Conservation (phyloP, 805 yeast genomes). For the Teunomyces barrocoloradensis region DNA sequence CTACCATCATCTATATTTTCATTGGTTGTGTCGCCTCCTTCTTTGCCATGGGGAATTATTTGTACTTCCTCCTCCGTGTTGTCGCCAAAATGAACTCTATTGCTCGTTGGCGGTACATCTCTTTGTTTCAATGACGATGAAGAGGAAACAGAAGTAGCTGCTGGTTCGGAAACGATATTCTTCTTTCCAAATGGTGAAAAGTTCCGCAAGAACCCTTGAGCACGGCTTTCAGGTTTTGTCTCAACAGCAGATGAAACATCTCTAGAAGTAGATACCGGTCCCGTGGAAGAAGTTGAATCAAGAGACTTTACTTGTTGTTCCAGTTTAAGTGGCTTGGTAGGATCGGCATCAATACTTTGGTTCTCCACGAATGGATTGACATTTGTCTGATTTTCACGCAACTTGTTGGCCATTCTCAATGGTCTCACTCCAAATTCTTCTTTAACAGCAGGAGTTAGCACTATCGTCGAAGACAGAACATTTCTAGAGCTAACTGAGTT, state of each 20-base stretch:
- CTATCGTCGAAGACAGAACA: conserved; percentile 5
- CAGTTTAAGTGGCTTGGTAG: neutral
- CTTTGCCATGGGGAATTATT: neutral
- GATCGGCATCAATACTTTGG: neutral
- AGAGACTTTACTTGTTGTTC: too few species aligned
- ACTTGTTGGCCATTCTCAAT: conserved; percentile 61
- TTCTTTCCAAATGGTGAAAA: conserved; percentile 12
- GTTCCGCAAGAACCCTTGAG: conserved; percentile 12
- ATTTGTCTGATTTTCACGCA: conserved; percentile 21
- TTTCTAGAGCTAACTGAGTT: conserved; percentile 8
- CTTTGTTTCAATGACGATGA: neutral
- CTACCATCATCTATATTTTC: neutral
- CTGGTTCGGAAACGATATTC: neutral
- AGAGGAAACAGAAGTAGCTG: neutral
- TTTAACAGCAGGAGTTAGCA: conserved; percentile 7
- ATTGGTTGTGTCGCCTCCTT: neutral
- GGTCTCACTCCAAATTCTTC: conserved; percentile 55
- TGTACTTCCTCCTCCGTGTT: neutral
- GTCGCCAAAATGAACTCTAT: conserved; percentile 1
- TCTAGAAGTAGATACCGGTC: neutral
- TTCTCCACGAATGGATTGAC: neutral
- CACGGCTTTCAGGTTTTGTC: conserved; percentile 1
- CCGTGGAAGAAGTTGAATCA: neutral
- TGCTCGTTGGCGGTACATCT: neutral
- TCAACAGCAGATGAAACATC: conserved; percentile 2